A percentile compares a stretch with the other conserved stretches of the same genome.
These are phyloP conservation scores for Phytophthora citricola DNA, from an alignment of 352 stramenopile genomes.

Conservation along the genomic window DNA sequence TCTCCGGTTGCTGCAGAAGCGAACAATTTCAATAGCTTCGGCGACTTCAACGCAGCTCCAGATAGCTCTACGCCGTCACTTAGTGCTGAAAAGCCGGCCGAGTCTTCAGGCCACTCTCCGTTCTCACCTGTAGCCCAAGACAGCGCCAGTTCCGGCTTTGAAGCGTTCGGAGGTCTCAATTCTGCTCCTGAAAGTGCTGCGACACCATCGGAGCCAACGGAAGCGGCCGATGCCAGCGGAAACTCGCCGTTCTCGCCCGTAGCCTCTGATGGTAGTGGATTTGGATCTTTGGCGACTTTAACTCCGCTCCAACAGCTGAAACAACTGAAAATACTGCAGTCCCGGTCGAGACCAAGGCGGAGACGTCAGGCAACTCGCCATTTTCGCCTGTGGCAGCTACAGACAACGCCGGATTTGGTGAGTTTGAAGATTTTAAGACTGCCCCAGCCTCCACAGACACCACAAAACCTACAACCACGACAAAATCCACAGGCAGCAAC, in stretches of 20 bases:
- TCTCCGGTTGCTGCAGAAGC: slow-evolving; percentile 19
- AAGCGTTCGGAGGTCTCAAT: slow-evolving; percentile 29
- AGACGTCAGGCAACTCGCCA: slow-evolving; percentile 8
- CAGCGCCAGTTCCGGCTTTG: slow-evolving; percentile 7
- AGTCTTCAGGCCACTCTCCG: slow-evolving; percentile 9
- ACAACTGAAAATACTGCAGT: slow-evolving; percentile 6
- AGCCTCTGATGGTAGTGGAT: slow-evolving; percentile 13
- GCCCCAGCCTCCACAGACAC: slow-evolving; percentile 13
- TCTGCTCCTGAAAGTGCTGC: slow-evolving; percentile 5
- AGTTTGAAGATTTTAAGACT: slow-evolving; percentile 31
- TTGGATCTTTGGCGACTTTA: slow-evolving; percentile 22
- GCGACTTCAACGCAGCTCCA: slow-evolving; percentile 35
- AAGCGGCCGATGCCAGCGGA: slow-evolving; percentile 10
- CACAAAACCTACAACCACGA: slow-evolving; percentile 11
- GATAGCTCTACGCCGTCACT: slow-evolving; percentile 3
- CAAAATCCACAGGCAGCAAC: slow-evolving; percentile 11
- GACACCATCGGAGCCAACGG: background rate
- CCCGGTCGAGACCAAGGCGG: background rate
- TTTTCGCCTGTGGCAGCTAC: slow-evolving; percentile 18
- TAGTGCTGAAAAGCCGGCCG: slow-evolving; percentile 3
- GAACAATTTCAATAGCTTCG: slow-evolving; percentile 32
- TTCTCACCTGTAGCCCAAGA: slow-evolving; percentile 27
- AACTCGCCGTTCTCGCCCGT: slow-evolving; percentile 27
- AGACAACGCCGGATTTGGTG: slow-evolving; percentile 26
- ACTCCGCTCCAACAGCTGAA: slow-evolving; percentile 15